Conservation (phyloP, 176 grass and related monocot genomes). For the Tuctoria greenei region DNA sequence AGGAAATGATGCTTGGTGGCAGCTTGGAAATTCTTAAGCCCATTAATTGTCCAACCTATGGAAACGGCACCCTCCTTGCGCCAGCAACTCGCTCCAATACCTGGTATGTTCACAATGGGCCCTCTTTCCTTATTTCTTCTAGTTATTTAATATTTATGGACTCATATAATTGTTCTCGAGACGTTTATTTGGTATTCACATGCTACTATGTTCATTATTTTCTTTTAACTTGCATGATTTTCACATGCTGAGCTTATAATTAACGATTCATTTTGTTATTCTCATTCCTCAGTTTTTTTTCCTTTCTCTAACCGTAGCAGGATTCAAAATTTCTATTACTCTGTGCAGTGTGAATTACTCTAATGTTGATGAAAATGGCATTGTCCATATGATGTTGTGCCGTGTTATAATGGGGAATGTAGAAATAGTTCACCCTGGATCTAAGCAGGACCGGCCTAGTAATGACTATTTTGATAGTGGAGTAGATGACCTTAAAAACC, state of each 20-base stretch:
- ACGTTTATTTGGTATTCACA: background rate
- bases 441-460: slow-evolving; percentile 73
- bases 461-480: slow-evolving; percentile 81
- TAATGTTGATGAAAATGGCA: slow-evolving; percentile 82
- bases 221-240: slow-evolving; percentile 8
- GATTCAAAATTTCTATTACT: slow-evolving; percentile 53
- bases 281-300: slow-evolving; percentile 31
- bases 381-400: slow-evolving; percentile 87
- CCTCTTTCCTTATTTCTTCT: background rate
- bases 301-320: slow-evolving; percentile 31
- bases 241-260: slow-evolving; percentile 20
- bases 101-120: slow-evolving; percentile 55
- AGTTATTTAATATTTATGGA: background rate
- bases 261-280: slow-evolving; percentile 22
- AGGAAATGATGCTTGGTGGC: slow-evolving; percentile 71
- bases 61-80: slow-evolving; percentile 68
- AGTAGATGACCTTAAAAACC: slow-evolving; percentile 85
- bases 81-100: slow-evolving; percentile 64
- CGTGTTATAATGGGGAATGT: slow-evolving; percentile 96
- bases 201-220: background rate
- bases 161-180: background rate
- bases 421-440: slow-evolving; percentile 84
- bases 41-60: slow-evolving; percentile 50
- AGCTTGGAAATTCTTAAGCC: slow-evolving; percentile 55
- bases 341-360: slow-evolving; percentile 83